Evolutionary conservation across 148 eudicot species (phyloP).

Genomic region (Fagopyrum tataricum): DNA sequence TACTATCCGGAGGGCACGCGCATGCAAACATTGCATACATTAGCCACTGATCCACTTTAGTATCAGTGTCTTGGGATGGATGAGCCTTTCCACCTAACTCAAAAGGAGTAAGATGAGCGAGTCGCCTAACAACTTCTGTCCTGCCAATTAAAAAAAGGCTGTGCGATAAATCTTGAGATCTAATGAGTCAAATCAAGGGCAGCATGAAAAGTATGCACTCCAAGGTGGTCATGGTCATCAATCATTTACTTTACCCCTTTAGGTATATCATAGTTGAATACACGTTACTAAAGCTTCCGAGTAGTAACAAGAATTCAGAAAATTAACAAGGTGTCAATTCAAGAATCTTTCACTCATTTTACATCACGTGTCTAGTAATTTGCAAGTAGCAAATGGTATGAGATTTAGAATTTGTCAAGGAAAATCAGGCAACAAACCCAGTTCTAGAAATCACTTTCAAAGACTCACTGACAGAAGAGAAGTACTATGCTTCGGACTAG

Average conservation of each 20-base stretch:
- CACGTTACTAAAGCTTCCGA: neutral
- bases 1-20: constrained; percentile 75
- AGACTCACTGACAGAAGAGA: neutral
- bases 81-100: constrained; percentile 94
- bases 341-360: no score
- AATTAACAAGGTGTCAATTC: neutral
- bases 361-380: neutral
- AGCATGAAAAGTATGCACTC: neutral
- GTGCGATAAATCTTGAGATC: neutral
- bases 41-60: constrained; percentile 95
- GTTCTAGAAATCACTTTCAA: neutral
- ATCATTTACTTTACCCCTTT: neutral
- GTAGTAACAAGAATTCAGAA: neutral
- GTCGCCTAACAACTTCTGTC: constrained; percentile 80
- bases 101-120: constrained; percentile 77
- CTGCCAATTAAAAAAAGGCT: constrained; percentile 33
- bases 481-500: neutral
- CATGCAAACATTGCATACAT: constrained; percentile 99
- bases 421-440: neutral
- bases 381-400: neutral
- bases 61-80: constrained; percentile 82
- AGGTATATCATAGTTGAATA: neutral
- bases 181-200: neutral
- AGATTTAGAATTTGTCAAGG: neutral
- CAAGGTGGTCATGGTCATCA: neutral